Evolutionary conservation across 148 eudicot species (phyloP).

Genomic region (Camellia sinensis): DNA sequence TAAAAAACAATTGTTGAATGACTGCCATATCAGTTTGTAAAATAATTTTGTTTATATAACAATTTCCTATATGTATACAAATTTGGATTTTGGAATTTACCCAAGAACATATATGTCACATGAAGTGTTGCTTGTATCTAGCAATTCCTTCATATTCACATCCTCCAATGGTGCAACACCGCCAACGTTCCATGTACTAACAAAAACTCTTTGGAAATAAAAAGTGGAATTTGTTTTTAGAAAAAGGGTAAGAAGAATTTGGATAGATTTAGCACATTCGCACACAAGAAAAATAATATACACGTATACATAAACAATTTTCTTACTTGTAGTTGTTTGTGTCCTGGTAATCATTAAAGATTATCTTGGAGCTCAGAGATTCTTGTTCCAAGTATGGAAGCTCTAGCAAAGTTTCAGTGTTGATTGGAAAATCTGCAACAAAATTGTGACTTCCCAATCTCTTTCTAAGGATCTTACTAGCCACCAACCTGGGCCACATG

Average conservation of each 20-base stretch:
- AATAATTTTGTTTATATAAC: too few relatives aligned
- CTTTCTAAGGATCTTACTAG: constrained; percentile 31
- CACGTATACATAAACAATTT: not conserved
- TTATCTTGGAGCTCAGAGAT: constrained; percentile 2
- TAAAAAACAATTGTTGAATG: too few relatives aligned
- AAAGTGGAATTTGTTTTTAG: not conserved
- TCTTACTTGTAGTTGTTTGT: constrained; percentile 29
- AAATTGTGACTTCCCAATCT: constrained; percentile 33
- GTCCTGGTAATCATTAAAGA: constrained; percentile 10
- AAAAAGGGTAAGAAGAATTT: not conserved
- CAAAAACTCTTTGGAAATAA: constrained; percentile 26
- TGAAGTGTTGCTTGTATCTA: constrained; percentile 21
- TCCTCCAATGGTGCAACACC: constrained; percentile 35
- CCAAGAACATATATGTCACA: constrained; percentile 48
- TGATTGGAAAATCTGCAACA: constrained; percentile 30
- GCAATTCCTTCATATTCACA: constrained; percentile 35
- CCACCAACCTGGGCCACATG: constrained; percentile 38
- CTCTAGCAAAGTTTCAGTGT: constrained; percentile 8
- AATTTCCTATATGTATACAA: not conserved
- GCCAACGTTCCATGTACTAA: constrained; percentile 49
- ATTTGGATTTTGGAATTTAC: constrained; percentile 24
- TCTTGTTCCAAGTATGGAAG: constrained; percentile 18
- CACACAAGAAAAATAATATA: not conserved
- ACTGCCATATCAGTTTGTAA: too few relatives aligned
- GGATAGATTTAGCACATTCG: not conserved